Base-by-base conservation (phyloP, 106 monocot species). In the Xerophyta viscosa region DNA sequence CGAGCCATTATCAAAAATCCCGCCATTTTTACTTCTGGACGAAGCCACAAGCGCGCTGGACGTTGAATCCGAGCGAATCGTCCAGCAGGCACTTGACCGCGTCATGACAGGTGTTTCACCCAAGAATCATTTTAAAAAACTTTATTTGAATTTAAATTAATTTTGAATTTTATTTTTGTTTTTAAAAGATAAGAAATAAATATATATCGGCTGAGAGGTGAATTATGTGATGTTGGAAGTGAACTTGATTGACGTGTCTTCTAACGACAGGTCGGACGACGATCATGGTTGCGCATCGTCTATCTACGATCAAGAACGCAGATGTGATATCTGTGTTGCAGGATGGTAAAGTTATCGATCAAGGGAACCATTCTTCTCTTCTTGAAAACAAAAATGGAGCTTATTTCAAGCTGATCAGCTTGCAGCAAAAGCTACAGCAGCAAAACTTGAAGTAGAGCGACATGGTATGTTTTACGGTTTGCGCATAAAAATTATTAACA, bases 1-100 rank as follows among this genome's bases (percentile, higher is more conserved):
- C 62, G 84, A 0, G 79, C 84, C 15, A 79, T 84, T 30, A 61
- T 84, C 8, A 84, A 79, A 54, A 62, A 84, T 41, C 84, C 79
- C 0, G 84, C 71, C n/a, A 84, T 84, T 31, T n/a, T 29, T 84
- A 51, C 47, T 84, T 25, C 74, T 84, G 5, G 84, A 84, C 26
- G 84, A 84, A 64, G 84, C 84, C 20, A 75, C 84, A 2, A 76
- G 80, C 46, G 86, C 86, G 3, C 73, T 86, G 0, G 86, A 86
- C 21, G 63, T 80, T 0, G 86, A 86, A 61, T 86, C 86, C 0
- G 86, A 86, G 66, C 61, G 69, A 2, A 63, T 86, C 15, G 86
- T 80, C 14, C 86, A 86, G 70, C 77, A 73, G 52, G 86, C 86
- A 15, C 66, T 86, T 0, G 86, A 86, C 39, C 22, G 73, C 30